These are phyloP conservation scores for Ophiostoma montium DNA, from an alignment of 2,329 filamentous ascomycete species.

Conservation along the genomic window DNA sequence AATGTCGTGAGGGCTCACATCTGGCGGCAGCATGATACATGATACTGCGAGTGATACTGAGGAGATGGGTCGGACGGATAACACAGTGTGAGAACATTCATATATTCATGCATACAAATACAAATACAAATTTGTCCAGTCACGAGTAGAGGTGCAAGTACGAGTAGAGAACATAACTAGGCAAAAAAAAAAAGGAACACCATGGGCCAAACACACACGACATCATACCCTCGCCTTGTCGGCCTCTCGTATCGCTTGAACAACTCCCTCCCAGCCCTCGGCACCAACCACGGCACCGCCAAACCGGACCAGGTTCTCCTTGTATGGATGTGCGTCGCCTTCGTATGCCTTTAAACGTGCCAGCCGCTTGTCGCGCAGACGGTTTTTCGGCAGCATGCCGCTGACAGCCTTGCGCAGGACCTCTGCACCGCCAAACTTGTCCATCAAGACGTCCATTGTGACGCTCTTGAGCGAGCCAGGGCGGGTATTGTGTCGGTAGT, in stretches of 20 bases:
- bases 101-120: not conserved
- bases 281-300: slow-evolving; percentile 42
- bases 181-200: not conserved
- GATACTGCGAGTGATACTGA: no score
- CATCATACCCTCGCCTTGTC: slow-evolving; percentile 36
- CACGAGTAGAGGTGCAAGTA: not conserved
- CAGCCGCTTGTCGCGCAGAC: slow-evolving; percentile 74
- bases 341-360: slow-evolving; percentile 91
- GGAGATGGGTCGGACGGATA: no score
- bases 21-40: no score
- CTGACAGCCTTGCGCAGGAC: slow-evolving; percentile 81
- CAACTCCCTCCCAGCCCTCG: slow-evolving; percentile 38
- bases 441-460: slow-evolving; percentile 90
- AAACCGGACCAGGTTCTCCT: slow-evolving; percentile 69
- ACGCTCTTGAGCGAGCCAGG: slow-evolving; percentile 77
- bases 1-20: no score
- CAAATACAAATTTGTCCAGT: no score
- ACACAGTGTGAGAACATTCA: not conserved
- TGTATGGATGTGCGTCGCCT: slow-evolving; percentile 81
- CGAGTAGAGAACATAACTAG: not conserved
- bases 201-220: not conserved
- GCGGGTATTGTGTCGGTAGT: slow-evolving; percentile 87
- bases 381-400: slow-evolving; percentile 97
- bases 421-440: slow-evolving; percentile 86
- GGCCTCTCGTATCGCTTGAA: slow-evolving; percentile 34